Evolutionary conservation across 768 basidiomycete species (phyloP).

Genomic region (Pleurotus tuoliensis): DNA sequence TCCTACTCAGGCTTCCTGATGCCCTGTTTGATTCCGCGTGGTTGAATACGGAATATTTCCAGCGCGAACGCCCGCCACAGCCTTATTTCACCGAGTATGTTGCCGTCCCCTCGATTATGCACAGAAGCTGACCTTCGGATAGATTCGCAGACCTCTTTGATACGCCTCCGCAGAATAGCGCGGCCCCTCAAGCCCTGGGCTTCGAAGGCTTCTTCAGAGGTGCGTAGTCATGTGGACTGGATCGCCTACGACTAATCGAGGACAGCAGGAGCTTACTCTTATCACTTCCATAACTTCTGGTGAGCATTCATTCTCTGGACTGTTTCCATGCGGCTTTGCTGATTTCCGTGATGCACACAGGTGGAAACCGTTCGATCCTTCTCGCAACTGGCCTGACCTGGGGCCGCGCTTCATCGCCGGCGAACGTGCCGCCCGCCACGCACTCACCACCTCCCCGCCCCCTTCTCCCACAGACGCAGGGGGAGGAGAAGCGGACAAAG

Average conservation of each 20-base stretch:
- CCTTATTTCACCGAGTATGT: conserved; percentile 84
- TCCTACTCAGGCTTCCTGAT: conserved; percentile 81
- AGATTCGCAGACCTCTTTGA: conserved; percentile 86
- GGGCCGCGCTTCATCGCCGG: conserved; percentile 73
- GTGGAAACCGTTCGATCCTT: conserved; percentile 92
- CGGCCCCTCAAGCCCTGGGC: conserved; percentile 78
- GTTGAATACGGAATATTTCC: conserved; percentile 88
- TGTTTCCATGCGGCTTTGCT: neutral
- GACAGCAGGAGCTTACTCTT: conserved; percentile 38
- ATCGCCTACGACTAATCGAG: neutral
- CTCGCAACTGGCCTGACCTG: conserved; percentile 88
- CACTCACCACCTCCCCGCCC: conserved; percentile 16
- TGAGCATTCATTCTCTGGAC: conserved; percentile 23
- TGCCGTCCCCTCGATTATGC: neutral
- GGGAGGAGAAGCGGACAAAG: conserved; percentile 20
- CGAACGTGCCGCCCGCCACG: conserved; percentile 60
- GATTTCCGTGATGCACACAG: conserved; percentile 31
- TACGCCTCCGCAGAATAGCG: conserved; percentile 63
- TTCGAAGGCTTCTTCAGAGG: conserved; percentile 92
- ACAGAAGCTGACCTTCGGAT: conserved; percentile 4
- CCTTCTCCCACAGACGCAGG: neutral
- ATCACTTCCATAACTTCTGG: conserved; percentile 95
- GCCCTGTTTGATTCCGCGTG: conserved; percentile 93
- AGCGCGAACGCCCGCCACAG: conserved; percentile 87
- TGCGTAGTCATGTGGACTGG: conserved; percentile 43